A percentile compares a stretch with the other conserved stretches of the same genome.
phyloP scores from a whole-genome alignment of 1,139 yeast species.

The Hyphopichia fennica region DNA sequence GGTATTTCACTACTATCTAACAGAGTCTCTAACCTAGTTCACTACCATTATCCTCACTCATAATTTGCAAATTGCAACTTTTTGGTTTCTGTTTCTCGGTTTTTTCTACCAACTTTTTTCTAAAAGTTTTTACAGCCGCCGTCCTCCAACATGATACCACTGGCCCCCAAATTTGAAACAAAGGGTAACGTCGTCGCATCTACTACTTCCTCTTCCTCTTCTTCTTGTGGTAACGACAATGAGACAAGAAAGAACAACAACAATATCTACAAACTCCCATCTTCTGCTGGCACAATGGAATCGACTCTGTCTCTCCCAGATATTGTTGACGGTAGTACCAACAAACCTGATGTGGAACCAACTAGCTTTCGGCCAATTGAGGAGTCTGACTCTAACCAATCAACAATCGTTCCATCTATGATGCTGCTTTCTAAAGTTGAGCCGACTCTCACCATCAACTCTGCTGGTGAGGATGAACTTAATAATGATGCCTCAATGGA shows the following conservation, averaged over 20 bases:
- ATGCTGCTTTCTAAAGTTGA: not conserved
- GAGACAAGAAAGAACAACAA: no score
- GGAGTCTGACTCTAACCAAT: not conserved
- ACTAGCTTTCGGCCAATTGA: not conserved
- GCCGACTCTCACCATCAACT: no score
- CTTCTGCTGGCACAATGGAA: not conserved
- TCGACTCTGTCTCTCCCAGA: not conserved
- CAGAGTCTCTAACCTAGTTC: not conserved
- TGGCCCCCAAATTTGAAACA: no score
- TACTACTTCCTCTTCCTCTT: no score
- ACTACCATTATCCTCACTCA: not conserved
- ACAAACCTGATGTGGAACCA: not conserved
- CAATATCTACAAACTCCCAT: not conserved
- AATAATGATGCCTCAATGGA: not conserved
- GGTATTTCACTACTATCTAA: not conserved
- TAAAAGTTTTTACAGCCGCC: not conserved
- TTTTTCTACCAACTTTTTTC: no score
- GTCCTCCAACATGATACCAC: not conserved
- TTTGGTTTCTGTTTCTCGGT: not conserved
- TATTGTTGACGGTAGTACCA: not conserved
- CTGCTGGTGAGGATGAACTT: not conserved
- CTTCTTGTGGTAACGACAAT: no score
- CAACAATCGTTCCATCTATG: not conserved
- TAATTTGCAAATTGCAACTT: not conserved
- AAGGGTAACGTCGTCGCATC: no score